phyloP scores from a whole-genome alignment of 2,329 filamentous ascomycete genomes.

The Ophiostoma novo-ulmi region DNA sequence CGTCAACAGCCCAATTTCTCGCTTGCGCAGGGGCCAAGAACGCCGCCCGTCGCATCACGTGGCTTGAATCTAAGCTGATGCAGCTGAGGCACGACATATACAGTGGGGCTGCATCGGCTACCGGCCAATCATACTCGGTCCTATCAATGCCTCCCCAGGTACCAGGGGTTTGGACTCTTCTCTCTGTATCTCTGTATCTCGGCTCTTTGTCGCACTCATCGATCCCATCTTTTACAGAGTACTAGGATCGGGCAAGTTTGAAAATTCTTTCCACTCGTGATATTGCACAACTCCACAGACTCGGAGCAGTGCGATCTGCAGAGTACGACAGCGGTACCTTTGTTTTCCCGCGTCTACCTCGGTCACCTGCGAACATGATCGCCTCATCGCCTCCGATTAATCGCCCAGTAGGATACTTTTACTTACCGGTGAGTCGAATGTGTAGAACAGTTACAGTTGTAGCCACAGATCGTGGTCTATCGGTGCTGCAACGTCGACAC shows the following conservation, averaged over 20 bases:
- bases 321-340: not conserved
- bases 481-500: not conserved
- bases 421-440: not conserved
- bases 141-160: not conserved
- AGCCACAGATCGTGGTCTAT: not conserved
- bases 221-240: not conserved
- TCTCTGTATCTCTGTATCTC: not conserved
- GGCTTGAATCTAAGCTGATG: not conserved
- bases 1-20: not conserved
- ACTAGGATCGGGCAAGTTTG: not conserved
- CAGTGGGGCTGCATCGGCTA: not conserved
- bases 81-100: not conserved
- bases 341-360: not conserved
- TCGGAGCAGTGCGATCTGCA: not conserved
- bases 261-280: not conserved
- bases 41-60: conserved; percentile 4
- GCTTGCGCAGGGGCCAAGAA: not conserved
- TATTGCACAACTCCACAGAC: not conserved
- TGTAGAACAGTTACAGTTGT: not conserved
- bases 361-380: not conserved
- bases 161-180: not conserved
- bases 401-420: not conserved
- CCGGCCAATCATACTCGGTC: not conserved
- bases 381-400: not conserved
- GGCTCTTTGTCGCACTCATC: not conserved